phyloP scores from a whole-genome alignment of 176 grass and related monocot species.

The Coix lacrymajobi region DNA sequence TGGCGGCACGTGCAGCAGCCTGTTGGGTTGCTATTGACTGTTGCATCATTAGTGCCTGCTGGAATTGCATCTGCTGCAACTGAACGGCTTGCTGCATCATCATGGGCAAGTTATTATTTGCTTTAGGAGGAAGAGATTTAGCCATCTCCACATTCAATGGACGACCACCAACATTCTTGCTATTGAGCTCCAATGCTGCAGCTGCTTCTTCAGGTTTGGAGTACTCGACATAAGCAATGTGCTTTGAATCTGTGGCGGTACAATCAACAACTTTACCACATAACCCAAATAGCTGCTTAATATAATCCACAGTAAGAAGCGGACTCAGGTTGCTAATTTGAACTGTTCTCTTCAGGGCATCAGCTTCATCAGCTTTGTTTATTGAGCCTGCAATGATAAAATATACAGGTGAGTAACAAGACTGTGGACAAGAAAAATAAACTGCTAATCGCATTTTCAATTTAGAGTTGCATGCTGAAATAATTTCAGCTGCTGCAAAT shows the following conservation, averaged over 20 bases:
- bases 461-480: background rate
- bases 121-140: slow-evolving; percentile 73
- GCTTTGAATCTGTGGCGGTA: slow-evolving; percentile 75
- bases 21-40: slow-evolving; percentile 71
- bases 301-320: slow-evolving; percentile 65
- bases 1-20: slow-evolving; percentile 71
- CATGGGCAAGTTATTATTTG: slow-evolving; percentile 68
- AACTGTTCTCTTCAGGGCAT: slow-evolving; percentile 77
- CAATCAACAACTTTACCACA: slow-evolving; percentile 90
- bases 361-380: slow-evolving; percentile 52
- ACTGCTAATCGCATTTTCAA: background rate
- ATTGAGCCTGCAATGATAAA: slow-evolving; percentile 46
- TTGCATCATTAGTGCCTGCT: slow-evolving; percentile 91
- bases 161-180: slow-evolving; percentile 75
- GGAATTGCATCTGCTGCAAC: slow-evolving; percentile 94
- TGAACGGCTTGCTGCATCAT: slow-evolving; percentile 99
- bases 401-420: background rate
- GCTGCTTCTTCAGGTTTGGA: slow-evolving; percentile 83
- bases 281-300: slow-evolving; percentile 86
- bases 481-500: background rate
- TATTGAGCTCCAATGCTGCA: slow-evolving; percentile 71
- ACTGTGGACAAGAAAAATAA: background rate
- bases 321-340: slow-evolving; percentile 96
- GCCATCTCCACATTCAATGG: slow-evolving; percentile 98
- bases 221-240: slow-evolving; percentile 87